phyloP scores from a whole-genome alignment of 164 flowering plant species.

The Vitis rupestris region DNA sequence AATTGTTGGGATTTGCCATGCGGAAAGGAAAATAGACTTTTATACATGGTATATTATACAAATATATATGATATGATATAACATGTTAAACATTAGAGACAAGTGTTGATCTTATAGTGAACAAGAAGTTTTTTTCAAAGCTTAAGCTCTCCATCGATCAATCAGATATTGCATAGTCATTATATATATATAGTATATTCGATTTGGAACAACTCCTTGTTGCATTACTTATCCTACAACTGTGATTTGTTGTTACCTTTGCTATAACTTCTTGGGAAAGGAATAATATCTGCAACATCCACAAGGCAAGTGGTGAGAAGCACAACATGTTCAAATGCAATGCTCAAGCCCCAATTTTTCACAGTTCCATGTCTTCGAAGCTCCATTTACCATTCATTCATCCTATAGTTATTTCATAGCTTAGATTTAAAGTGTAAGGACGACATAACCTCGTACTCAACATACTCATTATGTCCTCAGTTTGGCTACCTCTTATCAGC shows the following conservation, averaged over 20 bases:
- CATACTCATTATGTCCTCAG: constrained; percentile 63
- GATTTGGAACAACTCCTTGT: background rate
- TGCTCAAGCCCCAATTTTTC: constrained; percentile 69
- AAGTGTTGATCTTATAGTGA: too few species aligned
- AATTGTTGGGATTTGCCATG: too few species aligned
- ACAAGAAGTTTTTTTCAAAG: too few species aligned
- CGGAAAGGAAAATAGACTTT: too few species aligned
- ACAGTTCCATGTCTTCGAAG: constrained; percentile 78
- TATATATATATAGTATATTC: too few species aligned
- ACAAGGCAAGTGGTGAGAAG: constrained; percentile 62
- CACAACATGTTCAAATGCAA: constrained; percentile 69
- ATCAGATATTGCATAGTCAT: too few species aligned
- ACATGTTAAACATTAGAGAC: too few species aligned
- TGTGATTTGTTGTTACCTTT: constrained; percentile 30
- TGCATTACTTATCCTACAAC: background rate
- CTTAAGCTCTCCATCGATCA: too few species aligned
- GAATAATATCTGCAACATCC: constrained; percentile 68
- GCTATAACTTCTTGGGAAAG: constrained; percentile 76
- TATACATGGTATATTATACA: too few species aligned
- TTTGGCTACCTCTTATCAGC: constrained; percentile 78
- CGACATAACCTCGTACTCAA: constrained; percentile 51
- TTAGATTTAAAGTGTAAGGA: too few species aligned
- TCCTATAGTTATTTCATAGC: background rate
- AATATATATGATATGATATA: too few species aligned
- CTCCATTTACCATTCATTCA: constrained; percentile 74